These are phyloP conservation scores for Quercus variabilis DNA, from an alignment of 306 rosid species.

Conservation along the genomic window DNA sequence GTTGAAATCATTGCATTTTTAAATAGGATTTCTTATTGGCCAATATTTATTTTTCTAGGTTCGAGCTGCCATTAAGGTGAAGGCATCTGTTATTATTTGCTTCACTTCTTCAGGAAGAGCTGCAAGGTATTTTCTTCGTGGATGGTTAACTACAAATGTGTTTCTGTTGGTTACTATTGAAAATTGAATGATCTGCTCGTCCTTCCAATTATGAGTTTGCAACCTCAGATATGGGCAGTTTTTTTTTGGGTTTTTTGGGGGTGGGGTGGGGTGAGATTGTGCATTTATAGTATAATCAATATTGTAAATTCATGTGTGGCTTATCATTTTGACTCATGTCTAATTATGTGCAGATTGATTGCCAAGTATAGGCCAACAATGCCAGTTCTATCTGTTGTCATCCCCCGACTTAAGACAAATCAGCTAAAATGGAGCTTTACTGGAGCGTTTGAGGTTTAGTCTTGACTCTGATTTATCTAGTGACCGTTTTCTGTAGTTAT, in stretches of 20 bases:
- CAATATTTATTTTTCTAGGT: conserved; percentile 53
- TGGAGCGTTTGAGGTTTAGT: conserved; percentile 92
- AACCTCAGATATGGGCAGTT: background rate
- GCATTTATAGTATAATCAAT: background rate
- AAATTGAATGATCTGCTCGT: conserved; percentile 1
- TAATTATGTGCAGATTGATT: conserved; percentile 58
- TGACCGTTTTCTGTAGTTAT: background rate
- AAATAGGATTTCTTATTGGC: conserved; percentile 5
- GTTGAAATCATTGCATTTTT: conserved; percentile 5
- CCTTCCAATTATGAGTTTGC: background rate
- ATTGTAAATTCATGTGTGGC: background rate
- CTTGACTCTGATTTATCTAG: conserved; percentile 2
- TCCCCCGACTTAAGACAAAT: conserved; percentile 79
- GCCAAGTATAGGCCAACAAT: conserved; percentile 93
- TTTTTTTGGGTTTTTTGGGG: too few relatives aligned
- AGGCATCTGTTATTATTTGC: conserved; percentile 90
- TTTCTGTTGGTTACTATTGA: background rate
- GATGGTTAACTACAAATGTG: background rate
- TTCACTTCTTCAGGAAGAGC: conserved; percentile 99
- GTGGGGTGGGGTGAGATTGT: background rate
- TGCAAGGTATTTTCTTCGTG: conserved; percentile 59
- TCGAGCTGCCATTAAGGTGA: conserved; percentile 98
- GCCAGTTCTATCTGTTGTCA: conserved; percentile 89
- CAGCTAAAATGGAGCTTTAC: conserved; percentile 88
- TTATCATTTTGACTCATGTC: conserved; percentile 3